Conservation (phyloP, 2,329 filamentous ascomycete genomes). For the Fusarium citri region DNA sequence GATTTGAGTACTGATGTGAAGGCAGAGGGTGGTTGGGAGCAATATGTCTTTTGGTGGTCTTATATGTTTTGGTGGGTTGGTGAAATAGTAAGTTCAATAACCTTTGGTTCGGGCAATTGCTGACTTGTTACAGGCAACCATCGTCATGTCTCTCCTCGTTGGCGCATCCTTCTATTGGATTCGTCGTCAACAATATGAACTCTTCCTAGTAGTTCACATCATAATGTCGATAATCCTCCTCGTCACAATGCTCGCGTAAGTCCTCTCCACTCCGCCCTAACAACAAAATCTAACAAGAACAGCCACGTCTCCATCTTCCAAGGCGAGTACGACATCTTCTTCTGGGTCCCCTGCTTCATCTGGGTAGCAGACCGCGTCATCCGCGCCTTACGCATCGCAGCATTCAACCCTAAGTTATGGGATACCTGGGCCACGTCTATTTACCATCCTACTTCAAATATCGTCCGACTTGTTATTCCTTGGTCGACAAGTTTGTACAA, state of each 20-base stretch:
- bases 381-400: slow-evolving; percentile 56
- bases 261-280: background rate
- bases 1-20: background rate
- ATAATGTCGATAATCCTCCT: slow-evolving; percentile 62
- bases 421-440: slow-evolving; percentile 50
- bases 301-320: slow-evolving; percentile 65
- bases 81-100: slow-evolving; percentile 53
- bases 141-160: slow-evolving; percentile 59
- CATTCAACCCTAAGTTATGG: slow-evolving; percentile 56
- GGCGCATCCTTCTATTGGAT: slow-evolving; percentile 63
- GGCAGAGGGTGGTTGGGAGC: slow-evolving; percentile 54
- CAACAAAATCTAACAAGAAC: background rate
- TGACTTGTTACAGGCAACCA: slow-evolving; percentile 50
- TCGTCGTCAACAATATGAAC: slow-evolving; percentile 64
- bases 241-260: slow-evolving; percentile 64
- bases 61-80: slow-evolving; percentile 64
- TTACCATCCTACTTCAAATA: slow-evolving; percentile 55
- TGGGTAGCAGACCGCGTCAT: slow-evolving; percentile 63
- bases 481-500: slow-evolving; percentile 50
- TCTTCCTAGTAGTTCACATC: slow-evolving; percentile 64
- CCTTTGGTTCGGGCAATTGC: accelerated
- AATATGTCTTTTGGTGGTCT: slow-evolving; percentile 53
- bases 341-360: slow-evolving; percentile 61
- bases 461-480: slow-evolving; percentile 56
- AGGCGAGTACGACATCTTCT: slow-evolving; percentile 60